Evolutionary conservation across 78 protist genomes (phyloP), one percentile per base, ranked within the genome.

Genomic region (Creolimax fragrantissima): DNA sequence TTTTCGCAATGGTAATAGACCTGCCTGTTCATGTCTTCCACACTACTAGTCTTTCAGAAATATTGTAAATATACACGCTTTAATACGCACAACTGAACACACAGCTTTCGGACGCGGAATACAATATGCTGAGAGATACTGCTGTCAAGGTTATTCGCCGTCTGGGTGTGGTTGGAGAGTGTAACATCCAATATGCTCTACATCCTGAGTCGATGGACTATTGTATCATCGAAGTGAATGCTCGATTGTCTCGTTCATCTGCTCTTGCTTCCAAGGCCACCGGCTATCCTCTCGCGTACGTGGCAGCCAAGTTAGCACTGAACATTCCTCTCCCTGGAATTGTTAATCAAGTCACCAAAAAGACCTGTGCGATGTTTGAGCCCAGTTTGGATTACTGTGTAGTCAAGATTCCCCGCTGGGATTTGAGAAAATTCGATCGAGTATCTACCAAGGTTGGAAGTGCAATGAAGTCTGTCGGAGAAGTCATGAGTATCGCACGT

Each of bases 261-360:
- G 99, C 99, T 17, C 96, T 97, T 5, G 99, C 98, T 32, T 93
- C 96, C 91, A 98, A 98, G 96, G 99, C 99, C 24, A 98, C 99
- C 3, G 99, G 99, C 81, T 98, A 98, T 89, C 99, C 99, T 42
- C 94, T 98, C 35, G 99, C 99, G 43, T 94, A 84, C 66, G 98
- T 98, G 6, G 98, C 98, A 35, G 99, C 98, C 39, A 97, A 97
- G 94, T 95, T 98, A 42, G 98, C 98, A 5, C 95, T 98, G 17
- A 96, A 45, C 90, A 93, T 90, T 3, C 67, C 86, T 6, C 67
- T 91, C 47, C 92, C 92, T n/a, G 84, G 66, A 84, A 43, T 89
- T 11, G 43, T n/a, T 32, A 97, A 96, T 95, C 44, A 96, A 3
- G 97, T 98, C 44, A 98, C 98, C 41, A 92, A 95, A 86, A 89